Base-by-base conservation (phyloP, 2,329 filamentous ascomycete genomes). In the Xylariaceae sp. region DNA sequence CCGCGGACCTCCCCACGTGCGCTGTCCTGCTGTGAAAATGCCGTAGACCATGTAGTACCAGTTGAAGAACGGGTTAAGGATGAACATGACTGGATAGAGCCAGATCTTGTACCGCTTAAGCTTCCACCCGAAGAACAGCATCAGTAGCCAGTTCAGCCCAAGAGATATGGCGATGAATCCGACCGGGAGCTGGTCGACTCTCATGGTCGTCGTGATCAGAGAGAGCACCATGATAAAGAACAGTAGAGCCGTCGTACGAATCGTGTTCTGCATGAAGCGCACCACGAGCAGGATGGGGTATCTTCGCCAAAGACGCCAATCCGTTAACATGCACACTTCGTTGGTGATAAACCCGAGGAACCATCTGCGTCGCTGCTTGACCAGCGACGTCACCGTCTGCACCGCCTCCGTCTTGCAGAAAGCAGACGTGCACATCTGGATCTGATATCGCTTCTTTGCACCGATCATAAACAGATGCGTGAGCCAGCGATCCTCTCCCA, bases 401-500 rank as follows among this genome's bases (percentile, higher is more conserved):
- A 96, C 91, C 18, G 93, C 91, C 64, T 97, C 91, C 0, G 93
- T 97, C 68, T 97, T 97, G 78, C 93, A 97, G 63, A 97, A 97
- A 7, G 91, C 93, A 41, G 89, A 91, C 1, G 90, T 95, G 64
- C 93, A 96, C 83, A 97, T 91, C 66, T 95, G 89, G 48, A 97
- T 96, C 65, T 97, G 93, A 64, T 95, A 94, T 31, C 87, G 79
- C 63, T 94, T 82, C 68, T 89, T 88, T 34, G 91, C 90, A 18
- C 89, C 90, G 57, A 97, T 93, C 93, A 98, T 98, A 73, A 98
- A 96, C 44, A 98, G 76, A 70, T 98, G 93, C 1, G 91, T 98
- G 42, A 97, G 76, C 90, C 91, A 97, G 49, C 91, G 79, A 65
- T 98, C 93, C 65, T 97, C 93, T 30, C 93, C 93, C 33, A 97